These are phyloP conservation scores for Hylodesmum podocarpum DNA, from an alignment of 306 rosid species.

Conservation along the genomic window DNA sequence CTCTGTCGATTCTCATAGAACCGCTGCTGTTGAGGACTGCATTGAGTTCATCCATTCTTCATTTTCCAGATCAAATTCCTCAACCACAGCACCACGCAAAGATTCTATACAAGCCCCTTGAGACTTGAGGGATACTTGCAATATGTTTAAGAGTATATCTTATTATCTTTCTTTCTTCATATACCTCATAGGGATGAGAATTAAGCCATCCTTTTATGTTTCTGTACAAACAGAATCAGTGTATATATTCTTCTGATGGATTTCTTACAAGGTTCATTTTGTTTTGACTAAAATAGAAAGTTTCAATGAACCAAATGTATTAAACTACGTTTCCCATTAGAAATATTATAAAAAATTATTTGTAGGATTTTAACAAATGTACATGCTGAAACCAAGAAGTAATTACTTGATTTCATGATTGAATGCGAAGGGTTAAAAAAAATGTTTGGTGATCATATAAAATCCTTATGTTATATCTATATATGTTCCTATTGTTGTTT, in stretches of 20 bases:
- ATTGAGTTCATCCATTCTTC: slow-evolving; percentile 85
- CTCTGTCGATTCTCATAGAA: slow-evolving; percentile 53
- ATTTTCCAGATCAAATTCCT: slow-evolving; percentile 61
- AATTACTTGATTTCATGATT: background rate
- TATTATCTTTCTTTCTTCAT: background rate
- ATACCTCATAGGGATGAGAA: background rate
- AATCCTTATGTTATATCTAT: background rate
- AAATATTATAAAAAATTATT: background rate
- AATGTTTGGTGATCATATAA: background rate
- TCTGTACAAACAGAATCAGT: background rate
- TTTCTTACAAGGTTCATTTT: slow-evolving; percentile 9
- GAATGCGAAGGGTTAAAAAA: background rate
- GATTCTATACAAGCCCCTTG: slow-evolving; percentile 19
- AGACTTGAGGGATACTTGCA: slow-evolving; percentile 10
- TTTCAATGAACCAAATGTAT: background rate
- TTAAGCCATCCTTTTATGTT: background rate
- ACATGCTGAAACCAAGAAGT: background rate
- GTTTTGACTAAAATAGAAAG: background rate
- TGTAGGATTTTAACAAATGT: background rate
- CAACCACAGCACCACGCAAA: slow-evolving; percentile 26
- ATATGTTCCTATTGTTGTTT: background rate
- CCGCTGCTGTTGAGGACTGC: slow-evolving; percentile 85
- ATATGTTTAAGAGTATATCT: background rate
- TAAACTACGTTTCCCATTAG: background rate
- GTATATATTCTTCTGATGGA: slow-evolving; percentile 18